A percentile compares a stretch with the other conserved stretches of the same genome.
Evolutionary conservation across 2,329 filamentous ascomycete species (phyloP).

Genomic region (Rhynchosporium graminicola): DNA sequence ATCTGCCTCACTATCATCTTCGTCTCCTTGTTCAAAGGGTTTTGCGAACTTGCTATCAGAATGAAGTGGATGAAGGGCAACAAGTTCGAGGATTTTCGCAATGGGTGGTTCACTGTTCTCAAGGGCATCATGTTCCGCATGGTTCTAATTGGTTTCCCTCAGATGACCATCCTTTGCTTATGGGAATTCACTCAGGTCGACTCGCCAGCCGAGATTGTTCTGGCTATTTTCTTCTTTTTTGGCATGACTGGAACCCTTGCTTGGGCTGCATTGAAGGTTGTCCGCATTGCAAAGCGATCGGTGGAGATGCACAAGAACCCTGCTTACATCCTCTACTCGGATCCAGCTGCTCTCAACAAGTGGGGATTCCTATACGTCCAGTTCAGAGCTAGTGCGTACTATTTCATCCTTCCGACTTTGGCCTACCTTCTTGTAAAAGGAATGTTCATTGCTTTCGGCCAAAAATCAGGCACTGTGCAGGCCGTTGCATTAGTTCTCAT

Average conservation of each 20-base stretch:
- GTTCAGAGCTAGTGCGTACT: constrained; percentile 93
- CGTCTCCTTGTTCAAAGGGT: constrained; percentile 77
- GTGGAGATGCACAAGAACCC: constrained; percentile 93
- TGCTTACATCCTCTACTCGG: constrained; percentile 94
- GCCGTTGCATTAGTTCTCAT: constrained; percentile 81
- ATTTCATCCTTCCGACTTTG: constrained; percentile 83
- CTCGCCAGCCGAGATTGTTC: constrained; percentile 80
- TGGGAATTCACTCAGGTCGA: constrained; percentile 91
- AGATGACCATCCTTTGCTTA: constrained; percentile 85
- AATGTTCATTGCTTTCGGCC: constrained; percentile 83
- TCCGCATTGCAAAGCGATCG: constrained; percentile 83
- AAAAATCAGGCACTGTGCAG: constrained; percentile 70
- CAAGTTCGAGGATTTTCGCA: constrained; percentile 90
- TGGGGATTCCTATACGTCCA: constrained; percentile 98
- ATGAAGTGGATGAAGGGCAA: constrained; percentile 77
- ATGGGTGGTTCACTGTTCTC: constrained; percentile 88
- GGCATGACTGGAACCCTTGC: constrained; percentile 74
- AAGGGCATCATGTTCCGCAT: constrained; percentile 93
- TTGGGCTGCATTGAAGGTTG: constrained; percentile 89
- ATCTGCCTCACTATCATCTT: constrained; percentile 71
- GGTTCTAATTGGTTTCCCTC: constrained; percentile 86
- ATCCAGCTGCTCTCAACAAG: constrained; percentile 91
- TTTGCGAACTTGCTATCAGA: constrained; percentile 75
- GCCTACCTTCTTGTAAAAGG: constrained; percentile 82
- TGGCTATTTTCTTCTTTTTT: constrained; percentile 87